A percentile compares a stretch with the other conserved stretches of the same genome.
phyloP scores from a whole-genome alignment of 2,329 filamentous ascomycete species.

The Sporothrix phasma region DNA sequence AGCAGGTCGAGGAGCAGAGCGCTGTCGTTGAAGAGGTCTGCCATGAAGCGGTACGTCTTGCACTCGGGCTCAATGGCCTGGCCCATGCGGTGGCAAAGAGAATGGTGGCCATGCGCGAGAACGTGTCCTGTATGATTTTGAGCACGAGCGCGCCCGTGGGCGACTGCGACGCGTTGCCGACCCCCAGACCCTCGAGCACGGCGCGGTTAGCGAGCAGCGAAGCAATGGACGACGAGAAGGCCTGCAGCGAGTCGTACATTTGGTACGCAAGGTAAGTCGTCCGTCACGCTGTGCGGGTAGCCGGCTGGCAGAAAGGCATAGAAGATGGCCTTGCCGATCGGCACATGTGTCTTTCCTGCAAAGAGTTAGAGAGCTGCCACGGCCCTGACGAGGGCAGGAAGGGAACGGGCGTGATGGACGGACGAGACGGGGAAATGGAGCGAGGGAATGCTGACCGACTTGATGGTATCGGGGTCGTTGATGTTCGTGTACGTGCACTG shows the following conservation, averaged over 20 bases:
- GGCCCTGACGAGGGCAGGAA: too few relatives aligned
- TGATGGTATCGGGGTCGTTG: slow-evolving; percentile 20
- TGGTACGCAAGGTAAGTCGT: slow-evolving; percentile 73
- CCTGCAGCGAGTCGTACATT: slow-evolving; percentile 66
- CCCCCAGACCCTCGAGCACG: slow-evolving; percentile 69
- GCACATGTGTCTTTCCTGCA: slow-evolving; percentile 30
- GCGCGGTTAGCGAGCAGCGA: slow-evolving; percentile 71
- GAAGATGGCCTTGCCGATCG: slow-evolving; percentile 34
- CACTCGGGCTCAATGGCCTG: slow-evolving; percentile 80
- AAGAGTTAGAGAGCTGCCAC: too few relatives aligned
- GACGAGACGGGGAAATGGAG: too few relatives aligned
- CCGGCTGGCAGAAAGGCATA: slow-evolving; percentile 78
- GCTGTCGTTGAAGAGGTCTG: slow-evolving; percentile 80
- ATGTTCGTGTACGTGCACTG: slow-evolving; percentile 27
- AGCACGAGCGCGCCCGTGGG: slow-evolving; percentile 74
- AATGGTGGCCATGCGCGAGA: slow-evolving; percentile 75
- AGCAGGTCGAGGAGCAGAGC: slow-evolving; percentile 80
- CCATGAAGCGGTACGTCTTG: slow-evolving; percentile 79
- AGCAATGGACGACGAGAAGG: slow-evolving; percentile 74
- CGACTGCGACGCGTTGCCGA: slow-evolving; percentile 68
- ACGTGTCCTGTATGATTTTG: slow-evolving; percentile 71
- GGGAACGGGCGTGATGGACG: too few relatives aligned
- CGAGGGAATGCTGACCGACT: slow-evolving; percentile 20
- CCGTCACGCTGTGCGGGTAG: slow-evolving; percentile 78
- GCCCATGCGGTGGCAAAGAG: slow-evolving; percentile 75